Evolutionary conservation across 2,329 filamentous ascomycete genomes (phyloP).

Genomic region (Camillea tinctor): DNA sequence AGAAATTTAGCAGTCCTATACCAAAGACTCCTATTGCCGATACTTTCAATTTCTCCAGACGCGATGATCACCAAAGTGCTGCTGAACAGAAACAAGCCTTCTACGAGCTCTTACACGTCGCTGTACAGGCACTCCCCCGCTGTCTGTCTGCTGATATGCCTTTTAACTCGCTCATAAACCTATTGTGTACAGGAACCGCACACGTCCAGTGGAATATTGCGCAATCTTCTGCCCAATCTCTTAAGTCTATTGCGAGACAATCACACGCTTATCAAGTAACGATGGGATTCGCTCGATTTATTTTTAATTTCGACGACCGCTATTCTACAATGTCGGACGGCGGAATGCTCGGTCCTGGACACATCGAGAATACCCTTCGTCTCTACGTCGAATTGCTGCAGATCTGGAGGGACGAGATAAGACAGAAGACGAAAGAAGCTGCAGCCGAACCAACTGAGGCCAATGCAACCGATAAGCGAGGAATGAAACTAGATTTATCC

Average conservation of each 20-base stretch:
- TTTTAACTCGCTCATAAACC: constrained; percentile 89
- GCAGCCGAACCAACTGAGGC: constrained; percentile 64
- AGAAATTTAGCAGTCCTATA: constrained; percentile 83
- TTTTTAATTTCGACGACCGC: constrained; percentile 96
- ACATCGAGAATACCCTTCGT: constrained; percentile 90
- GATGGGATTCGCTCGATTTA: constrained; percentile 94
- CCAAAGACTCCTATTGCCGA: constrained; percentile 95
- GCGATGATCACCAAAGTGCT: constrained; percentile 71
- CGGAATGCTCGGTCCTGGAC: constrained; percentile 87
- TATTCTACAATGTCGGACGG: constrained; percentile 98
- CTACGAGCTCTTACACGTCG: constrained; percentile 92
- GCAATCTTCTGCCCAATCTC: constrained; percentile 82
- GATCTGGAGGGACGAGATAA: constrained; percentile 98
- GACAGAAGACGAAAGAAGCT: constrained; percentile 76
- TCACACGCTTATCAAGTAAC: constrained; percentile 93
- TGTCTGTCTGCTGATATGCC: constrained; percentile 89
- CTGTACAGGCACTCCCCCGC: constrained; percentile 91
- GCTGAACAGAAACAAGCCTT: constrained; percentile 89
- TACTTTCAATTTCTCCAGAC: constrained; percentile 84
- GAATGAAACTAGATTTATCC: constrained; percentile 78
- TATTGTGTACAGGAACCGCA: constrained; percentile 93
- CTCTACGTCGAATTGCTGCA: constrained; percentile 91
- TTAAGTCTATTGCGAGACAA: constrained; percentile 93
- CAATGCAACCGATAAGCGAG: constrained; percentile 64
- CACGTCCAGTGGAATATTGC: constrained; percentile 94